phyloP scores from a whole-genome alignment of 345 rosid genomes.

The Schrenkiella parvula region DNA sequence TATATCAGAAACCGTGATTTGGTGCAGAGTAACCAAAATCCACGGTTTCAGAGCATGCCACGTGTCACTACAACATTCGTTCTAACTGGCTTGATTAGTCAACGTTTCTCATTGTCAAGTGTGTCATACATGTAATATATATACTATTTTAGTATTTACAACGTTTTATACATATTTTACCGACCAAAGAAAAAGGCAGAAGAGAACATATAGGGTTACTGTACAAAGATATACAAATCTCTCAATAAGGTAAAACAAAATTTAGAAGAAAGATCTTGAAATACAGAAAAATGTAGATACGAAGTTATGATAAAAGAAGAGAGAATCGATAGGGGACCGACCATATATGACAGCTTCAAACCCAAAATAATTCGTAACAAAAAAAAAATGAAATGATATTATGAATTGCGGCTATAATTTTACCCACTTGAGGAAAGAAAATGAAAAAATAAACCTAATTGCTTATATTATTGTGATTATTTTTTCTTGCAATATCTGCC shows the following conservation, averaged over 20 bases:
- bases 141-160: neutral
- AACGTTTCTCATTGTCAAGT: neutral
- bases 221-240: slow-evolving; percentile 2
- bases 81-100: slow-evolving; percentile 13
- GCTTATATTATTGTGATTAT: neutral
- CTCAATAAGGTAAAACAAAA: slow-evolving; percentile 19
- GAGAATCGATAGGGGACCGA: slow-evolving; percentile 14
- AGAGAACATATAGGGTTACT: neutral
- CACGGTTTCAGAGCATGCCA: slow-evolving; percentile 2
- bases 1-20: neutral
- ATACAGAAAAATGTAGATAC: slow-evolving; percentile 10
- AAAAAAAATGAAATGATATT: no score
- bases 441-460: neutral
- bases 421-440: neutral
- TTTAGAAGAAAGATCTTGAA: slow-evolving; percentile 16
- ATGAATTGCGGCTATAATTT: slow-evolving; percentile 20
- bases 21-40: neutral
- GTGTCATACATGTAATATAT: neutral
- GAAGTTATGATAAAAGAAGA: slow-evolving; percentile 18
- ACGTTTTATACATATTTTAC: slow-evolving; percentile 10
- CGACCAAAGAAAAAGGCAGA: neutral
- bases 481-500: neutral
- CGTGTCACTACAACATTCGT: neutral
- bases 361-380: neutral
- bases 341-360: slow-evolving; percentile 6